These are phyloP conservation scores for Xylariaceae sp. DNA, from an alignment of 2,329 filamentous ascomycete species.

Conservation along the genomic window DNA sequence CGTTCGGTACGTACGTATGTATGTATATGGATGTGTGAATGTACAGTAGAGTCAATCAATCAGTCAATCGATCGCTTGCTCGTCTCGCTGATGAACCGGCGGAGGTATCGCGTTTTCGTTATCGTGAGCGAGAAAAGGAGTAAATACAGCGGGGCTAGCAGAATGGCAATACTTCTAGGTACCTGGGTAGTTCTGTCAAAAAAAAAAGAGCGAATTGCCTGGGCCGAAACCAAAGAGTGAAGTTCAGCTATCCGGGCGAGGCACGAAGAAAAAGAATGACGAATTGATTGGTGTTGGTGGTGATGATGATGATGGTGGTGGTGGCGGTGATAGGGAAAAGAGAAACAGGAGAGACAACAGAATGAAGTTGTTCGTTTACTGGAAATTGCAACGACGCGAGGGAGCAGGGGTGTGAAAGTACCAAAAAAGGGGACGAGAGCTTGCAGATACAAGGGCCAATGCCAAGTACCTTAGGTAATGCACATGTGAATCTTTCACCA, in stretches of 20 bases:
- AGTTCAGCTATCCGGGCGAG: constrained; percentile 4
- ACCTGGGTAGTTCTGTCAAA: not conserved
- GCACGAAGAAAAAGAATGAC: constrained; percentile 15
- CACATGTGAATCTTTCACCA: not conserved
- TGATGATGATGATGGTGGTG: constrained; percentile 7
- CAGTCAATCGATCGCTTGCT: constrained; percentile 3
- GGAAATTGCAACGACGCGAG: constrained; percentile 26
- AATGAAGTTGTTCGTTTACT: constrained; percentile 4
- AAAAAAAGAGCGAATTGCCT: constrained; percentile 20
- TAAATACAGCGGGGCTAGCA: not conserved
- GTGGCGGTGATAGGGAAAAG: constrained; percentile 1
- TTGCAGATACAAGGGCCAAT: constrained; percentile 10
- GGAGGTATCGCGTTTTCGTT: constrained; percentile 7
- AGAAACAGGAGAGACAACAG: not conserved
- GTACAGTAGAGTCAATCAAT: not conserved
- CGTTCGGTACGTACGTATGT: not conserved
- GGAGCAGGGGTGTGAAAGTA: constrained; percentile 15
- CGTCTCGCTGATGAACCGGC: constrained; percentile 1
- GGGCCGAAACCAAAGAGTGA: constrained; percentile 15
- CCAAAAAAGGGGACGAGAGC: constrained; percentile 12
- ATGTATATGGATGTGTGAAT: not conserved
- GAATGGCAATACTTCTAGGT: constrained; percentile 2
- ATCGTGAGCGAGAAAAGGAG: not conserved
- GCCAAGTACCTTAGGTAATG: not conserved
- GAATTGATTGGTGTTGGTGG: constrained; percentile 6